Evolutionary conservation across 2,329 filamentous ascomycete genomes (phyloP).

Genomic region (Plectosphaerella sp.): DNA sequence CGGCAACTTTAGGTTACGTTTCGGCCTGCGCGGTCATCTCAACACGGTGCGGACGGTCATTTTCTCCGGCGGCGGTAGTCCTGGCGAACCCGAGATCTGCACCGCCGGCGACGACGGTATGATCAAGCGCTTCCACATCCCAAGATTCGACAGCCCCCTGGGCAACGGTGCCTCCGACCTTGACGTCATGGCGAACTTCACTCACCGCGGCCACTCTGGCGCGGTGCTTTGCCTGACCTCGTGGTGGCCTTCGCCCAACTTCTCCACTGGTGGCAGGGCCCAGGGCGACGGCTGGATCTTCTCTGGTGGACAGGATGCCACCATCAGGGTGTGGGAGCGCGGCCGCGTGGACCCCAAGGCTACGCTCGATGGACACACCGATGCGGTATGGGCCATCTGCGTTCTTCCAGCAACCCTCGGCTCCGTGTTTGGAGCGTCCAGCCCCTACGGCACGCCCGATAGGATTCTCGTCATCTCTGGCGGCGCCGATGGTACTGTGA

Average conservation of each 20-base stretch:
- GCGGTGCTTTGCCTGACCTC: slow-evolving; percentile 82
- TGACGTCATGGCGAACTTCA: slow-evolving; percentile 91
- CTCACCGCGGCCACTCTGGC: slow-evolving; percentile 89
- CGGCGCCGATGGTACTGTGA: slow-evolving; percentile 83
- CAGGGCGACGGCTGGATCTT: slow-evolving; percentile 98
- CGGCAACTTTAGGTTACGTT: slow-evolving; percentile 84
- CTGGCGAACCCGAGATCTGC: slow-evolving; percentile 93
- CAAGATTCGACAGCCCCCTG: slow-evolving; percentile 59
- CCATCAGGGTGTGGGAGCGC: slow-evolving; percentile 91
- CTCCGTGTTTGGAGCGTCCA: slow-evolving; percentile 72
- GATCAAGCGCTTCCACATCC: slow-evolving; percentile 95
- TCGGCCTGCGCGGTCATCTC: slow-evolving; percentile 85
- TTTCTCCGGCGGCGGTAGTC: slow-evolving; percentile 93
- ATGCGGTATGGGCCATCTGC: slow-evolving; percentile 93
- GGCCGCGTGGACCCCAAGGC: slow-evolving; percentile 93
- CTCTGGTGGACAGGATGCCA: slow-evolving; percentile 91
- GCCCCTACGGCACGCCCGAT: slow-evolving; percentile 74
- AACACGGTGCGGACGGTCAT: slow-evolving; percentile 93
- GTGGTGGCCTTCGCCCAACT: slow-evolving; percentile 82
- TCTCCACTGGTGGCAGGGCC: slow-evolving; percentile 81
- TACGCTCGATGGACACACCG: slow-evolving; percentile 87
- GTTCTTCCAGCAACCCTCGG: slow-evolving; percentile 82
- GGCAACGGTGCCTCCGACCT: slow-evolving; percentile 65
- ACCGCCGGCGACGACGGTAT: slow-evolving; percentile 93
- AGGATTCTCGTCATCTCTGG: slow-evolving; percentile 88